Evolutionary conservation across 2,329 filamentous ascomycete genomes (phyloP), one percentile per base, ranked within the genome.

Genomic region (Colletotrichum gigasporum): DNA sequence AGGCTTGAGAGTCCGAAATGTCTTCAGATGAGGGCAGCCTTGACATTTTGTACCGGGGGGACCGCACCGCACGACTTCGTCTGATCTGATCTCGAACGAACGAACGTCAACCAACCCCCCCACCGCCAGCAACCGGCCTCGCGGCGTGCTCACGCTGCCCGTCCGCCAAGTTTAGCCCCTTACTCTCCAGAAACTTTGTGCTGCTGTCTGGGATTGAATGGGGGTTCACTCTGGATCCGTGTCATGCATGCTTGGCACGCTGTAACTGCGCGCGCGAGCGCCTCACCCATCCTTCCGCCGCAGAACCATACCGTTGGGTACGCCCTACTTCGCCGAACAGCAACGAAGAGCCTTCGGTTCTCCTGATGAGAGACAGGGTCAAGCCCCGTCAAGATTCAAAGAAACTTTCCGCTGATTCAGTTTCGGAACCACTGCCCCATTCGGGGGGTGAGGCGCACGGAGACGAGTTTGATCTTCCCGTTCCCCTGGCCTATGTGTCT

Each of bases 171-270:
- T 24, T 37, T 20, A 32, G 42, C 61, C 61, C 56, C 61, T 54
- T 61, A 61, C 50, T 55, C 47, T 44, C 28, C 22, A 54, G 56
- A 61, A 48, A 18, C 41, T 64, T 64, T 64, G 16, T 60, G 35
- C 34, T 44, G 35, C 56, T 60, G 61, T 64, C 61, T 64, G 61
- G 56, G 61, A 64, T 64, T 64, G 48, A 61, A 64, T 41, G 22
- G 48, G 61, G 54, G 45, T 53, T n/a, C n/a, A 4, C 20, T 37
- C 48, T 18, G 32, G 55, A 41, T 10, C 47, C 45, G 54, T 60
- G 41, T 54, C 48, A 61, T 54, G 56, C 48, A 39, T 44, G 48
- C 56, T 64, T 61, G 61, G 26, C 56, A 50, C 24, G n/a, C 56
- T 54, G 47, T 47, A 64, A 61, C 55, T 34, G 22, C n/a, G 32